phyloP scores from a whole-genome alignment of 2,329 filamentous ascomycete genomes.

The Tolypocladium amazonense region DNA sequence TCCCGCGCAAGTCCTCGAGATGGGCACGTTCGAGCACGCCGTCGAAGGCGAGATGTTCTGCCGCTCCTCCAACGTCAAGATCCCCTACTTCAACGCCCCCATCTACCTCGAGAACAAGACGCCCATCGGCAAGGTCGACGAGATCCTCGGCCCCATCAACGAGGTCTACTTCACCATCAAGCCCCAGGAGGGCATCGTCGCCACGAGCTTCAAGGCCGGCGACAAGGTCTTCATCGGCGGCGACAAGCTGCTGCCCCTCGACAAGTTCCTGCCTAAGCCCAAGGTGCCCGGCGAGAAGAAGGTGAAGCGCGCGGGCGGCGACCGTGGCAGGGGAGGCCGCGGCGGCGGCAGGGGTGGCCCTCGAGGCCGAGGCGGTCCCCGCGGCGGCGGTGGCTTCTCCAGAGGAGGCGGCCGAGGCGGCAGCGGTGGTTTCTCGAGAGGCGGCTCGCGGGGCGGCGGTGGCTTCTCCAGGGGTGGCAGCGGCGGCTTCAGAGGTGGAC shows the following conservation, averaged over 20 bases:
- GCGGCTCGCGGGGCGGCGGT: constrained; percentile 14
- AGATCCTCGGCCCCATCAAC: constrained; percentile 94
- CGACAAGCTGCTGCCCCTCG: constrained; percentile 89
- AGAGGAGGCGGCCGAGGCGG: constrained; percentile 20
- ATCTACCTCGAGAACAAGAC: constrained; percentile 99
- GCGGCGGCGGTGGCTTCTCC: constrained; percentile 21
- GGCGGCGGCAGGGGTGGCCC: constrained; percentile 17
- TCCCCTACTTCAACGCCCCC: constrained; percentile 97
- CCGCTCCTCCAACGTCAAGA: constrained; percentile 88
- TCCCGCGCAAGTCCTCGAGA: constrained; percentile 41
- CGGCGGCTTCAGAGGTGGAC: constrained; percentile 16
- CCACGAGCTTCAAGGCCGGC: constrained; percentile 85
- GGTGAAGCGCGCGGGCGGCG: constrained; percentile 49
- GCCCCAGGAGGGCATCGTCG: constrained; percentile 91
- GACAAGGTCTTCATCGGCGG: constrained; percentile 95
- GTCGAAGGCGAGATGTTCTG: constrained; percentile 98
- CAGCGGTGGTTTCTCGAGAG: constrained; percentile 7
- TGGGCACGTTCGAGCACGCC: constrained; percentile 89
- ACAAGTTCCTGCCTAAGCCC: constrained; percentile 93
- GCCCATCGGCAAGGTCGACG: constrained; percentile 90
- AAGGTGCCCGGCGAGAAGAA: constrained; percentile 60
- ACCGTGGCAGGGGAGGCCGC: constrained; percentile 17
- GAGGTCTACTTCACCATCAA: constrained; percentile 98
- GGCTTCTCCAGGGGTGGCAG: constrained; percentile 19
- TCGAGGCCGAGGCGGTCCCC: constrained; percentile 29